Conservation (phyloP, 306 rosid genomes). For the Oemleria cerasiformis region DNA sequence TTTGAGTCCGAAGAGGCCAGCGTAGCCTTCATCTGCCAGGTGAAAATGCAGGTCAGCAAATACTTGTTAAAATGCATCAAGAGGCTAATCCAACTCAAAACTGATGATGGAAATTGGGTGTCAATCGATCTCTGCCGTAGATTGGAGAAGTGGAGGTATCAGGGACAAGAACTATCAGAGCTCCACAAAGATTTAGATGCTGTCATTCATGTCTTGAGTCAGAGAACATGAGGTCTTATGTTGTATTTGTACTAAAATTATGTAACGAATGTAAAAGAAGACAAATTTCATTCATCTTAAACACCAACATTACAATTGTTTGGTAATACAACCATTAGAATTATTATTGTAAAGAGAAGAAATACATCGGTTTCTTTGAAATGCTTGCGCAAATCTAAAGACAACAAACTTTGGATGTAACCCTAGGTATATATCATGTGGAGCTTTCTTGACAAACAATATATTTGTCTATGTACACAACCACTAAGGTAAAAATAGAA, state of each 20-base stretch:
- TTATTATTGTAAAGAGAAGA: constrained; percentile 23
- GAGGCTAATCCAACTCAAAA: constrained; percentile 32
- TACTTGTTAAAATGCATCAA: constrained; percentile 32
- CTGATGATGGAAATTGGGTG: constrained; percentile 18
- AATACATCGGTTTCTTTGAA: neutral
- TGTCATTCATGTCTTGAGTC: constrained; percentile 22
- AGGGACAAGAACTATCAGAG: constrained; percentile 29
- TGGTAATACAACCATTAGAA: neutral
- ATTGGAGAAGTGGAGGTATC: constrained; percentile 35
- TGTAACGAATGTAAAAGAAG: neutral
- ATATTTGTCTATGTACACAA: constrained; percentile 39
- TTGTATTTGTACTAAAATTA: neutral
- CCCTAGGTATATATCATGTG: constrained; percentile 30
- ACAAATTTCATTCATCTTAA: neutral
- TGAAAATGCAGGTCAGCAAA: constrained; percentile 19
- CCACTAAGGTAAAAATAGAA: constrained; percentile 4
- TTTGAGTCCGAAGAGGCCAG: constrained; percentile 34
- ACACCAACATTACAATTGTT: neutral
- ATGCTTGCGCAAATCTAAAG: constrained; percentile 12
- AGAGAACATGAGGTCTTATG: constrained; percentile 4
- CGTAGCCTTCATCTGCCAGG: constrained; percentile 16
- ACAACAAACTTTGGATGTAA: constrained; percentile 14
- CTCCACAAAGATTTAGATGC: constrained; percentile 25
- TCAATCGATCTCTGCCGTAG: constrained; percentile 30
- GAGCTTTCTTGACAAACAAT: constrained; percentile 26